phyloP scores from a whole-genome alignment of 2,329 filamentous ascomycete genomes.

The Hypoxylon sp. region DNA sequence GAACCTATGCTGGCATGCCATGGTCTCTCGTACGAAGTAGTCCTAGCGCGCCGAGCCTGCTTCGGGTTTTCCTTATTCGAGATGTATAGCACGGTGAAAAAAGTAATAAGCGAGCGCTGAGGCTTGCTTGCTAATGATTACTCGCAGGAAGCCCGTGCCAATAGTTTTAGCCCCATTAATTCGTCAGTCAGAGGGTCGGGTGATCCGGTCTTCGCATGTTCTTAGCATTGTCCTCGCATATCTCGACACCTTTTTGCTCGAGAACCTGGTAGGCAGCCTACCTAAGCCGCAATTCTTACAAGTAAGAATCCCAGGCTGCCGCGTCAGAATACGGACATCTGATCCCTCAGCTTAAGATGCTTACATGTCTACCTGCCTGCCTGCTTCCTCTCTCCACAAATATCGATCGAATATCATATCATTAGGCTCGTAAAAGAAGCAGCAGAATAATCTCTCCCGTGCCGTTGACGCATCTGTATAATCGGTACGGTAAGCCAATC shows the following conservation, averaged over 20 bases:
- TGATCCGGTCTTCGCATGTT: constrained; percentile 39
- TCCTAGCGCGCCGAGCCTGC: constrained; percentile 17
- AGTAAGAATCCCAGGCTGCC: constrained; percentile 18
- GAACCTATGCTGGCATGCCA: neutral
- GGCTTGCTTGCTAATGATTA: constrained; percentile 37
- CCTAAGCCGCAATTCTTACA: constrained; percentile 35
- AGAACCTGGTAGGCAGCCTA: constrained; percentile 29
- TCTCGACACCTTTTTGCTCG: constrained; percentile 23
- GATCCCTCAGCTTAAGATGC: constrained; percentile 22
- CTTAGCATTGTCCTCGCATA: constrained; percentile 23
- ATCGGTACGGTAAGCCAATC: constrained; percentile 36
- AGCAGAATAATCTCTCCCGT: constrained; percentile 24
- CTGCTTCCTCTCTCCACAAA: constrained; percentile 21
- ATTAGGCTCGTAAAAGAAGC: constrained; percentile 28
- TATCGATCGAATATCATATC: constrained; percentile 18
- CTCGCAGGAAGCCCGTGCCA: constrained; percentile 35
- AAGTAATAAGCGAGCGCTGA: constrained; percentile 21
- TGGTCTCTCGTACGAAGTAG: constrained; percentile 1
- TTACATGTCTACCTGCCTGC: constrained; percentile 20
- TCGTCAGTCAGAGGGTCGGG: constrained; percentile 43
- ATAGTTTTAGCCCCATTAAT: constrained; percentile 27
- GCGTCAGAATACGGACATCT: constrained; percentile 25
- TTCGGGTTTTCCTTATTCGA: constrained; percentile 20
- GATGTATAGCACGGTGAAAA: constrained; percentile 21
- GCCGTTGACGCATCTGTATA: constrained; percentile 29